Percentiles rank a stretch among this genome's conserved stretches.
Evolutionary conservation across 202 grass and related monocot species (phyloP).

Genomic region (Hordeum pubiflorum): DNA sequence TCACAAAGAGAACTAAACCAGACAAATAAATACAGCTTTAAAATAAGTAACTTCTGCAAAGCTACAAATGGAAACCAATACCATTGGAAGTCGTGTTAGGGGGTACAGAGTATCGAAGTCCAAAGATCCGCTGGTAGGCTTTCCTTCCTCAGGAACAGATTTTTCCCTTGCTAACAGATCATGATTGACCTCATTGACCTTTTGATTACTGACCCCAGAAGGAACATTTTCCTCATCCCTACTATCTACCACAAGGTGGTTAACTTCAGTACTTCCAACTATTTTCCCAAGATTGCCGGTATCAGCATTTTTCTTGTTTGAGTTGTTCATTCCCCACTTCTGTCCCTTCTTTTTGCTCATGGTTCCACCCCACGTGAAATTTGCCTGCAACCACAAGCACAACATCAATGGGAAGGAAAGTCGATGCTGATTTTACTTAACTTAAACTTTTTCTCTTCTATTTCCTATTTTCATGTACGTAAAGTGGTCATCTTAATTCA

Average conservation of each 20-base stretch:
- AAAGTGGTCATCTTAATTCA: constrained; percentile 1
- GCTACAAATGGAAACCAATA: constrained; percentile 23
- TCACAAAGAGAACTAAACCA: background rate
- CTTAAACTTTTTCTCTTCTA: background rate
- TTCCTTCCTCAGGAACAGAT: constrained; percentile 30
- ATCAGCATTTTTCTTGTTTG: constrained; percentile 26
- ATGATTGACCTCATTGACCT: constrained; percentile 21
- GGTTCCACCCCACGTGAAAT: constrained; percentile 72
- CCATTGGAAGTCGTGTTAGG: constrained; percentile 69
- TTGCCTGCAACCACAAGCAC: constrained; percentile 41
- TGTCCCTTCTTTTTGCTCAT: constrained; percentile 87
- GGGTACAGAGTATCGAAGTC: constrained; percentile 68
- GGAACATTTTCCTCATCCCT: constrained; percentile 20
- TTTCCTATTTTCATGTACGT: background rate
- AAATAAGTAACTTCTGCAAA: background rate
- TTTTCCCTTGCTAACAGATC: constrained; percentile 29
- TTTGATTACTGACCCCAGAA: constrained; percentile 20
- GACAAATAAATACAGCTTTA: constrained; percentile 1
- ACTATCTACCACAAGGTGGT: constrained; percentile 5
- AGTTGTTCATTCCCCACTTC: constrained; percentile 67
- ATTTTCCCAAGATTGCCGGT: constrained; percentile 10
- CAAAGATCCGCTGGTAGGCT: constrained; percentile 30
- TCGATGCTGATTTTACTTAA: background rate
- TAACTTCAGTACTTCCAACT: constrained; percentile 24
- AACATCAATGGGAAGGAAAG: background rate